A percentile compares a stretch with the other conserved stretches of the same genome.
Evolutionary conservation across 2,329 filamentous ascomycete genomes (phyloP).

Genomic region (Arthroderma sp.): DNA sequence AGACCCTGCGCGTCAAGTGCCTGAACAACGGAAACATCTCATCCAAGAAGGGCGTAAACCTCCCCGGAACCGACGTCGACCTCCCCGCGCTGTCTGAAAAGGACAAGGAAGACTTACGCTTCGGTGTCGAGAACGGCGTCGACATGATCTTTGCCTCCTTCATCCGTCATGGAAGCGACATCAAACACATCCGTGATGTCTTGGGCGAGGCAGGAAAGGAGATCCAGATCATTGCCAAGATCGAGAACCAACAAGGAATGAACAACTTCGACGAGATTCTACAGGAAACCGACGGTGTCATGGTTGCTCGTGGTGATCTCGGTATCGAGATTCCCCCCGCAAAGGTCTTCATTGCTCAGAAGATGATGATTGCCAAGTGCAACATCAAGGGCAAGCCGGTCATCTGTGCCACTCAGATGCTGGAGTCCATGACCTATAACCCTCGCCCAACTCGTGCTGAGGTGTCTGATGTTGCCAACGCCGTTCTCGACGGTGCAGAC

Average conservation of each 20-base stretch:
- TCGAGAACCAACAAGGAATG: conserved; percentile 98
- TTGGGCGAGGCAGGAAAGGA: conserved; percentile 85
- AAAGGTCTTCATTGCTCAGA: conserved; percentile 98
- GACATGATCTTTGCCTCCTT: conserved; percentile 99
- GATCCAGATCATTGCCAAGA: conserved; percentile 99
- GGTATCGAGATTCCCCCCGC: conserved; percentile 98
- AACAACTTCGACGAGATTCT: conserved; percentile 99
- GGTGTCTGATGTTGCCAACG: conserved; percentile 97
- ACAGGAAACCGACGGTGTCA: conserved; percentile 92
- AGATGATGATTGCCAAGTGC: conserved; percentile 99
- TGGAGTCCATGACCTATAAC: conserved; percentile 99
- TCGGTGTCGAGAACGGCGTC: conserved; percentile 96
- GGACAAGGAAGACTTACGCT: conserved; percentile 85
- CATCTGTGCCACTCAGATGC: conserved; percentile 98
- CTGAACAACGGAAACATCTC: conserved; percentile 98
- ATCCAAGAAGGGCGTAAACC: conserved; percentile 97
- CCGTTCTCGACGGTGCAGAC: conserved; percentile 92
- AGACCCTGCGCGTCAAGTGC: conserved; percentile 75
- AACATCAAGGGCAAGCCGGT: conserved; percentile 98
- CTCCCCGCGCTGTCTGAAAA: conserved; percentile 96
- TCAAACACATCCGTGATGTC: conserved; percentile 80
- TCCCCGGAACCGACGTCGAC: conserved; percentile 97
- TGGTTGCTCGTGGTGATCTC: conserved; percentile 96
- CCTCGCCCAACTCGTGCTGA: conserved; percentile 94
- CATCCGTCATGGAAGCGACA: conserved; percentile 88